phyloP scores from a whole-genome alignment of 371 early-diverging fungal species.

The Nematocida sp. region DNA sequence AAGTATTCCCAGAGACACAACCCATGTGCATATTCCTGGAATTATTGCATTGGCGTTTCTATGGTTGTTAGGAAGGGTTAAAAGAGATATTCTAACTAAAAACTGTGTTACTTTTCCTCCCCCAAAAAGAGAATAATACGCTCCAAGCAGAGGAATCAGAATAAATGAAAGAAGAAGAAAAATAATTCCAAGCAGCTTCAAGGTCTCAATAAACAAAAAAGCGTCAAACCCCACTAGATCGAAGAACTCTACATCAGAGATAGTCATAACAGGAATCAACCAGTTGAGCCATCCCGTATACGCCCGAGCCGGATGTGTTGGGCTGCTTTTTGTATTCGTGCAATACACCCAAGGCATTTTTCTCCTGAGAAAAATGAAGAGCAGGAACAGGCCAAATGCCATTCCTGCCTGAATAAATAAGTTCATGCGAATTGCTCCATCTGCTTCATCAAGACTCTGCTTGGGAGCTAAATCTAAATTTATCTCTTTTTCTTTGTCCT shows the following conservation, averaged over 20 bases:
- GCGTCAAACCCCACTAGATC: constrained; percentile 66
- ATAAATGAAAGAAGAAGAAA: constrained; percentile 53
- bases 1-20: constrained; percentile 57
- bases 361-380: constrained; percentile 60
- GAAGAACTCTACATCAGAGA: constrained; percentile 60
- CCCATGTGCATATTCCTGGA: constrained; percentile 48
- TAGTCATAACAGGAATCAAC: constrained; percentile 61
- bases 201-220: constrained; percentile 67
- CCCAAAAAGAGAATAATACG: constrained; percentile 49
- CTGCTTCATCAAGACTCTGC: constrained; percentile 51
- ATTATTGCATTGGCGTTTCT: constrained; percentile 16
- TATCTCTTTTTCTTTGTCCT: background rate
- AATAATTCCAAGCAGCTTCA: constrained; percentile 65
- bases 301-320: constrained; percentile 63
- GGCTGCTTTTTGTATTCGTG: constrained; percentile 59
- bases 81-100: constrained; percentile 32
- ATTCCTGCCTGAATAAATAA: constrained; percentile 52
- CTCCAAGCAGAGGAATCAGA: constrained; percentile 56
- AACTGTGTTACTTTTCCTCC: constrained; percentile 14
- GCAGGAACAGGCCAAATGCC: constrained; percentile 20
- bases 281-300: constrained; percentile 63
- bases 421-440: constrained; percentile 60
- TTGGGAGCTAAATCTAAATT: constrained; percentile 13
- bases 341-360: constrained; percentile 65
- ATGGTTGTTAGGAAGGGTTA: constrained; percentile 23